Evolutionary conservation across 148 eudicot genomes (phyloP), one percentile per base, ranked within the genome.

Genomic region (Heliamphora exappendiculata): DNA sequence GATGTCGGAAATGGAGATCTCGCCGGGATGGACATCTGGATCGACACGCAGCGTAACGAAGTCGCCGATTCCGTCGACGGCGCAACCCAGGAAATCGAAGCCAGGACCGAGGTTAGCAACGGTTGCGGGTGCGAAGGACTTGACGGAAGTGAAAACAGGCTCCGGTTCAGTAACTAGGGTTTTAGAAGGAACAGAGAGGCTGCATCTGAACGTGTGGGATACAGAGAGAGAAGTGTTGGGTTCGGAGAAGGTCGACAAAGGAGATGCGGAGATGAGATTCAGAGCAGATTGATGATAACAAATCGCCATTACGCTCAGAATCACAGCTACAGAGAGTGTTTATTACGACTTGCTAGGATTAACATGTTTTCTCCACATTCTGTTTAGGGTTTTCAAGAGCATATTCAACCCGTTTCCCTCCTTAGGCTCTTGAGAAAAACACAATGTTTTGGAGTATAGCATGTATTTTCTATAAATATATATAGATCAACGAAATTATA

Each of bases 21-120:
- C 81, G 6, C 99, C 99, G 4, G 93, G 87, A 44, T 28, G 85
- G 60, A 88, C 84, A 1, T 75, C 0, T 1, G 91, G 82, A 85
- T 88, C 94, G 60, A 90, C 75, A 5, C 82, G 68, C 69, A 96
- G 82, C 33, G 88, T 80, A 55, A 96, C 97, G 75, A 47, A 75
- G 67, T 96, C 99, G 31, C 99, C 99, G 41, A 93, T 49, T 3
- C 89, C 91, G 65, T 90, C 92, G 26, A 96, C 94, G 67, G 99
- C 99, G 83, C 93, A 88, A 3, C 99, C 99, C 2, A 96, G 87
- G 80, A 96, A 88, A 86, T 96, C 99, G 79, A 96, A 96, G 10
- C 98, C 87, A 0, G 98, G 98, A 44, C 99, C 99, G 54, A 96
- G 94, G 73, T 96, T 96, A 72, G 99, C 99, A 4, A 96, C 90